Percentiles rank a stretch among this genome's conserved stretches.
These are phyloP conservation scores for Monosporascus sp. DNA, from an alignment of 2,329 filamentous ascomycete species.

Conservation along the genomic window DNA sequence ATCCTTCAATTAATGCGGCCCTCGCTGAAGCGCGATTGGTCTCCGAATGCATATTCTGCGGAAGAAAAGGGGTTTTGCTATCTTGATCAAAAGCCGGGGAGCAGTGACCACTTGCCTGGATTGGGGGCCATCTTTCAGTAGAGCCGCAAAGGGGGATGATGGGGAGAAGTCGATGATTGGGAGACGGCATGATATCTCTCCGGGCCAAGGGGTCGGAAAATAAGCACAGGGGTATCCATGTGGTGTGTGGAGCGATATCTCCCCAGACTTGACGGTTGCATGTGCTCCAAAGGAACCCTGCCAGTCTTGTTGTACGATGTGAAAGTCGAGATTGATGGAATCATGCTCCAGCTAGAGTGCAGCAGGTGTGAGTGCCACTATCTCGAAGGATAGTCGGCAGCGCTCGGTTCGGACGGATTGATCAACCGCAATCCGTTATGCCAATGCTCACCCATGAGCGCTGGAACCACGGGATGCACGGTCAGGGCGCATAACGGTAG, in stretches of 20 bases:
- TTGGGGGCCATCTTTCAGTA: not conserved
- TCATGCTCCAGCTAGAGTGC: not conserved
- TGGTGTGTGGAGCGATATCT: not conserved
- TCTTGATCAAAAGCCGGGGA: too few relatives aligned
- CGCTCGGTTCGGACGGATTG: not conserved
- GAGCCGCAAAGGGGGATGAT: not conserved
- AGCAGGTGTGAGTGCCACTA: not conserved
- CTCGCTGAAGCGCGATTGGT: too few relatives aligned
- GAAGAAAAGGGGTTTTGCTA: too few relatives aligned
- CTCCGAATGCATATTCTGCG: too few relatives aligned
- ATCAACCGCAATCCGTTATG: not conserved
- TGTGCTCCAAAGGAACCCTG: not conserved
- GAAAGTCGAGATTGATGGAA: not conserved
- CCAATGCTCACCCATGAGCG: not conserved
- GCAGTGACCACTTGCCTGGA: too few relatives aligned
- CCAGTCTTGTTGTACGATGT: not conserved
- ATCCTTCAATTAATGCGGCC: too few relatives aligned
- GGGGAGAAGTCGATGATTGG: not conserved
- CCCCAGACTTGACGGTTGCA: not conserved
- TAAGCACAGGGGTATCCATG: slow-evolving; percentile 20
- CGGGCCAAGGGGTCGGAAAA: slow-evolving; percentile 17
- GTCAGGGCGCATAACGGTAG: not conserved
- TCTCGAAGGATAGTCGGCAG: not conserved
- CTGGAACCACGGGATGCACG: not conserved
- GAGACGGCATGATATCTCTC: slow-evolving; percentile 23